A percentile compares a stretch with the other conserved stretches of the same genome.
These are phyloP conservation scores for Fusarium sp. DNA, from an alignment of 2,329 filamentous ascomycete species.

Conservation along the genomic window DNA sequence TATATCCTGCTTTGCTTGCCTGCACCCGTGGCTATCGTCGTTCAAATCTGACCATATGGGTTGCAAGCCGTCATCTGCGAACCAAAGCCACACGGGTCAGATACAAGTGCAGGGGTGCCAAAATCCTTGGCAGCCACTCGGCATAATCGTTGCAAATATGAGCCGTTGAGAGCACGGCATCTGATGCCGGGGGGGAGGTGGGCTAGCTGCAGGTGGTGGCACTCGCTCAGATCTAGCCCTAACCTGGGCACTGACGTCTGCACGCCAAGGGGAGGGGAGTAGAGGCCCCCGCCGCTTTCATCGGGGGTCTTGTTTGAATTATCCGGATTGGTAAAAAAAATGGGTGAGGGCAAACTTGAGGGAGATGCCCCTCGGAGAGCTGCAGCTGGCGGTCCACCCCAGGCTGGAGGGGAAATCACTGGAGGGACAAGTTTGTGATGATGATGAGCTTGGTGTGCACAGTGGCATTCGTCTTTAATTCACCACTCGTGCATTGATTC, in stretches of 20 bases:
- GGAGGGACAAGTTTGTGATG: neutral
- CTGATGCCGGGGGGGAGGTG: neutral
- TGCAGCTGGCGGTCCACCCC: neutral
- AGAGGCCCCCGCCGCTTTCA: neutral
- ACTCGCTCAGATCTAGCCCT: constrained; percentile 12
- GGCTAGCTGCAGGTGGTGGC: neutral
- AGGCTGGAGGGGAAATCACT: neutral
- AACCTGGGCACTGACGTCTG: constrained; percentile 14
- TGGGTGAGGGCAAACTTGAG: neutral
- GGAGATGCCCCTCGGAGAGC: neutral
- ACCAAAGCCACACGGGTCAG: constrained; percentile 14
- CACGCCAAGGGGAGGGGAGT: neutral
- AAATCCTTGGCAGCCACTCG: neutral
- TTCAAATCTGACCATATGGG: neutral
- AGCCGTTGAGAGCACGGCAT: constrained; percentile 1
- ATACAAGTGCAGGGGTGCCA: neutral
- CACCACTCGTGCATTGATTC: constrained; percentile 1
- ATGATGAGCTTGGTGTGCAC: neutral
- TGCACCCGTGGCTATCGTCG: neutral
- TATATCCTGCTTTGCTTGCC: neutral
- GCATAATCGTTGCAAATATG: neutral
- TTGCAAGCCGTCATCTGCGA: constrained; percentile 8
- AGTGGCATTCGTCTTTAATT: neutral
- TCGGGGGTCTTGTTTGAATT: neutral
- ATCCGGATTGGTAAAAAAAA: neutral